These are phyloP conservation scores for Coccinonectria pachysandricola DNA, from an alignment of 2,329 filamentous ascomycete species.

Conservation along the genomic window DNA sequence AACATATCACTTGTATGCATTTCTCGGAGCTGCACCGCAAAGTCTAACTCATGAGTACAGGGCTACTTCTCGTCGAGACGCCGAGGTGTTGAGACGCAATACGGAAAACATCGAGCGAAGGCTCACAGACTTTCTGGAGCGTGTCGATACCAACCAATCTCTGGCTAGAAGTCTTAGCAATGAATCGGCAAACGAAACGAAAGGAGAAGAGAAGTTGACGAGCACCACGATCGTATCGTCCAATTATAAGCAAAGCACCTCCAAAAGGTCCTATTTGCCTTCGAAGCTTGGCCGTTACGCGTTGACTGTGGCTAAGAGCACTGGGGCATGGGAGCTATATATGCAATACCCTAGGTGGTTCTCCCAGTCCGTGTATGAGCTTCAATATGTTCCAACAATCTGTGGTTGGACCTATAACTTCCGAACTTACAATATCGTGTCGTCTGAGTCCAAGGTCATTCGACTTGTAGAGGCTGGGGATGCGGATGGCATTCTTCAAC, in stretches of 20 bases:
- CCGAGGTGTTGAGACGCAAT: no score
- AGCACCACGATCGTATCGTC: no score
- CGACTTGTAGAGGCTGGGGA: conserved; percentile 7
- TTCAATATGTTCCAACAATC: conserved; percentile 7
- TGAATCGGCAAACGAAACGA: no score
- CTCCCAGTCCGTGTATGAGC: conserved; percentile 8
- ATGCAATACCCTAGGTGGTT: conserved; percentile 17
- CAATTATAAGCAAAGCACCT: no score
- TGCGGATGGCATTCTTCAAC: conserved; percentile 7
- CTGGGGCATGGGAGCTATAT: conserved; percentile 13
- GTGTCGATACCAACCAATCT: no score
- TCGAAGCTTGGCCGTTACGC: conserved; percentile 8
- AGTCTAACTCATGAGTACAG: no score
- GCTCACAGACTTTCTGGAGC: no score
- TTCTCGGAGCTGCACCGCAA: no score
- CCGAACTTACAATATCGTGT: conserved; percentile 14
- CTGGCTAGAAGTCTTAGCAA: no score
- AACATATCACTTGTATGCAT: conserved; percentile 13
- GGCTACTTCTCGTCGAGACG: no score
- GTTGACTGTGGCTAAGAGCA: conserved; percentile 1
- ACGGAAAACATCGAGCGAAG: no score
- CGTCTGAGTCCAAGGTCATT: conserved; percentile 8
- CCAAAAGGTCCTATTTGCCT: conserved; percentile 2
- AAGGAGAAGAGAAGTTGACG: no score
- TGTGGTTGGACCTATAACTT: conserved; percentile 13